Conservation (phyloP, 192 early-diverging fungal genomes). For the Obelidium mucronatum region DNA sequence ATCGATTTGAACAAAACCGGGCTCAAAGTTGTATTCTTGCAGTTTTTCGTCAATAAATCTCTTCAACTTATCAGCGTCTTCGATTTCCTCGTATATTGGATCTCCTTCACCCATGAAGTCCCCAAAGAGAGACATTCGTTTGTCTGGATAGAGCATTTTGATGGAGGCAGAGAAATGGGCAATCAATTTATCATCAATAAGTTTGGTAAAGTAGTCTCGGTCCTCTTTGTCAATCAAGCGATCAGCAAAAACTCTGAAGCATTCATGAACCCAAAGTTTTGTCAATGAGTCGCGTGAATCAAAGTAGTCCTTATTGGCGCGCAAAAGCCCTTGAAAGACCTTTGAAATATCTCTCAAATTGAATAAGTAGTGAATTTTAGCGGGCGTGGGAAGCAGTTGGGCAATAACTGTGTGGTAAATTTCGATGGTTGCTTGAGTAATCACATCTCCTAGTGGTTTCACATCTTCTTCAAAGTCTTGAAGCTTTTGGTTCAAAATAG, state of each 20-base stretch:
- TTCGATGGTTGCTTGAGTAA: slow-evolving; percentile 63
- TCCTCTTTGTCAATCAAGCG: slow-evolving; percentile 62
- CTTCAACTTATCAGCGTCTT: slow-evolving; percentile 53
- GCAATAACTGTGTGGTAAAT: slow-evolving; percentile 60
- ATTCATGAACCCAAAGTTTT: slow-evolving; percentile 66
- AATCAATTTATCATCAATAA: slow-evolving; percentile 62
- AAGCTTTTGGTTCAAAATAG: slow-evolving; percentile 65
- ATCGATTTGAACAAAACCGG: slow-evolving; percentile 60
- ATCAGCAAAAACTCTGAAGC: slow-evolving; percentile 61
- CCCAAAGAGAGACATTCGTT: slow-evolving; percentile 60
- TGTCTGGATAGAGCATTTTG: slow-evolving; percentile 58
- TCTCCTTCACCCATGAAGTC: slow-evolving; percentile 56
- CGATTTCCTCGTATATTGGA: slow-evolving; percentile 60
- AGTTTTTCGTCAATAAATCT: slow-evolving; percentile 62
- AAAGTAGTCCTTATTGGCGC: slow-evolving; percentile 61
- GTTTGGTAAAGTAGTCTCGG: slow-evolving; percentile 56
- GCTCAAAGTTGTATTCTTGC: slow-evolving; percentile 62
- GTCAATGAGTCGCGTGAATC: slow-evolving; percentile 58
- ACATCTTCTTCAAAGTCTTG: slow-evolving; percentile 65
- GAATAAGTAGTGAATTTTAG: slow-evolving; percentile 69
- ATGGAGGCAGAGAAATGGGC: slow-evolving; percentile 53
- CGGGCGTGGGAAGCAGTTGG: slow-evolving; percentile 65
- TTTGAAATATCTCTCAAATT: slow-evolving; percentile 68
- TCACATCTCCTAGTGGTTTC: slow-evolving; percentile 59
- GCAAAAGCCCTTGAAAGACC: slow-evolving; percentile 65